These are phyloP conservation scores for Suillus bovinus DNA, from an alignment of 768 basidiomycete genomes.

Conservation along the genomic window DNA sequence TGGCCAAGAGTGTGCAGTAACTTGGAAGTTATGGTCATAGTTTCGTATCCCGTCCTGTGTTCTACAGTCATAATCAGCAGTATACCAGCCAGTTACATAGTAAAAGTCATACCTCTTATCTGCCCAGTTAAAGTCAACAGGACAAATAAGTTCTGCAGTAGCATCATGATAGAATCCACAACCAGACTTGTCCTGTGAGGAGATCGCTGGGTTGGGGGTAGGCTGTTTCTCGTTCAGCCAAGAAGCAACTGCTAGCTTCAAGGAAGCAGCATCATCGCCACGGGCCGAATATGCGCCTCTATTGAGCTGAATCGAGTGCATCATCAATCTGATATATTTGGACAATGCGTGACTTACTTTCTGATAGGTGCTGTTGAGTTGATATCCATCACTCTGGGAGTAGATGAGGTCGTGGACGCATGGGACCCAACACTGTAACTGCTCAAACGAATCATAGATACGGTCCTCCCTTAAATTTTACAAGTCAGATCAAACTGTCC, in stretches of 20 bases:
- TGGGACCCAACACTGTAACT: conserved; percentile 12
- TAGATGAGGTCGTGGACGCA: neutral
- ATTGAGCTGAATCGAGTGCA: conserved; percentile 12
- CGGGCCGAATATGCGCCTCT: conserved; percentile 16
- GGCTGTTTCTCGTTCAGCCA: conserved; percentile 15
- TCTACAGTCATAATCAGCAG: neutral
- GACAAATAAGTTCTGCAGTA: conserved; percentile 9
- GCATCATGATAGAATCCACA: conserved; percentile 4
- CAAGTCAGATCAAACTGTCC: neutral
- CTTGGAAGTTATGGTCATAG: neutral
- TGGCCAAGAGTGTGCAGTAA: neutral
- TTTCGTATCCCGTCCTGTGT: neutral
- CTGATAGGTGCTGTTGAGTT: conserved; percentile 2
- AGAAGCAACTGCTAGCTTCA: conserved; percentile 7
- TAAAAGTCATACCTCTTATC: neutral
- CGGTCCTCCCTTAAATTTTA: neutral
- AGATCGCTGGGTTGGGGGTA: neutral
- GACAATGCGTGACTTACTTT: conserved; percentile 7
- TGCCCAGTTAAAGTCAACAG: conserved; percentile 12
- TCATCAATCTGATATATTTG: no score
- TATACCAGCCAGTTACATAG: neutral
- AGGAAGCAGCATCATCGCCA: conserved; percentile 11
- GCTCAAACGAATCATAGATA: neutral
- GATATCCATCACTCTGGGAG: neutral
- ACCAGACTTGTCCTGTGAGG: neutral